Conservation (phyloP, 2,329 filamentous ascomycete species). For the Trichoderma aggressivum region DNA sequence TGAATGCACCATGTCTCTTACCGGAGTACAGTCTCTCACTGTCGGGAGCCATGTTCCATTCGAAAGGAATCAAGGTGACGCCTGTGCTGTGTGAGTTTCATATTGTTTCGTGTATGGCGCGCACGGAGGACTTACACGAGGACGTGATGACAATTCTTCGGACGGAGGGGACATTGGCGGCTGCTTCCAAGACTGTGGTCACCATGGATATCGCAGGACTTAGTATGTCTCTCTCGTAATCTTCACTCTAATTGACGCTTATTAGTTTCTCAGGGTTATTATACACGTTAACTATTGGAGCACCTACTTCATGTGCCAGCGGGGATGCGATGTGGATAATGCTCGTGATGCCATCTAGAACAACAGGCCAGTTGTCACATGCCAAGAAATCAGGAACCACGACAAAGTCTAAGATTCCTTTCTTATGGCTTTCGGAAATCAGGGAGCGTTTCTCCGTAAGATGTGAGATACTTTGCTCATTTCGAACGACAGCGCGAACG, state of each 20-base stretch:
- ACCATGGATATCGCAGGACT: slow-evolving; percentile 18
- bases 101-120: background rate
- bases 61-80: slow-evolving; percentile 20
- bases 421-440: background rate
- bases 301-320: slow-evolving; percentile 14
- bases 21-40: slow-evolving; percentile 19
- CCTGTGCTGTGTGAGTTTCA: background rate
- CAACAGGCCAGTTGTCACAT: background rate
- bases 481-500: slow-evolving; percentile 16
- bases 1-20: background rate
- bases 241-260: slow-evolving; percentile 1
- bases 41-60: slow-evolving; percentile 18
- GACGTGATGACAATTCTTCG: slow-evolving; percentile 22
- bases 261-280: background rate
- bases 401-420: slow-evolving; percentile 7
- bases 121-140: slow-evolving; percentile 12
- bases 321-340: slow-evolving; percentile 21
- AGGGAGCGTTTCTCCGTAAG: background rate
- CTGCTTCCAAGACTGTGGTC: slow-evolving; percentile 15
- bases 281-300: background rate
- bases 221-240: slow-evolving; percentile 16
- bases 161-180: background rate
- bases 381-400: slow-evolving; percentile 17
- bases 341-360: slow-evolving; percentile 16
- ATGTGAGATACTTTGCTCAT: background rate